Percentiles rank a stretch among this genome's conserved stretches.
phyloP scores from a whole-genome alignment of 495 filamentous ascomycete species.

The Neurospora tetraspora region DNA sequence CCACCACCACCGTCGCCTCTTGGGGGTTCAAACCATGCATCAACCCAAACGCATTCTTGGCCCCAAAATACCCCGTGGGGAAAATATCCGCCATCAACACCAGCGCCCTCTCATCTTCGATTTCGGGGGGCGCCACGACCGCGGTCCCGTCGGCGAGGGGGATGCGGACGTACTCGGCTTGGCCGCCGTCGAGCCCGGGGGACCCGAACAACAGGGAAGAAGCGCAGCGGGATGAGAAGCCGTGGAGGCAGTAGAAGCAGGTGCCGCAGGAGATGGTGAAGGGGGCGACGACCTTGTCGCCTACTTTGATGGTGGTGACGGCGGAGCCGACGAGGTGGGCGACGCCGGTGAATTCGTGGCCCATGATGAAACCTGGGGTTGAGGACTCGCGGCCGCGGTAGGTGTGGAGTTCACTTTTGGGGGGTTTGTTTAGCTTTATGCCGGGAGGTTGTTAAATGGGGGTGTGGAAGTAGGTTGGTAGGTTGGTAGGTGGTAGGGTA shows the following conservation, averaged over 20 bases:
- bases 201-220: constrained; percentile 68
- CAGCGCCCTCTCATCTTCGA: constrained; percentile 59
- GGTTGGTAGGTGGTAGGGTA: not conserved
- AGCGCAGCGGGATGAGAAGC: constrained; percentile 75
- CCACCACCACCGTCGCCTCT: constrained; percentile 56
- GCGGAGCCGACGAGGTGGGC: constrained; percentile 56
- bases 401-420: constrained; percentile 70
- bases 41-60: constrained; percentile 67
- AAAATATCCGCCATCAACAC: constrained; percentile 89
- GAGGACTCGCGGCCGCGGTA: constrained; percentile 72
- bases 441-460: not conserved
- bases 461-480: too few relatives aligned
- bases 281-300: constrained; percentile 71
- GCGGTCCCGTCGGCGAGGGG: constrained; percentile 78
- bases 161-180: constrained; percentile 84
- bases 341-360: constrained; percentile 75
- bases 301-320: constrained; percentile 60
- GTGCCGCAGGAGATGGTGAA: constrained; percentile 79
- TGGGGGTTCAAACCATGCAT: constrained; percentile 42
- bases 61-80: constrained; percentile 84
- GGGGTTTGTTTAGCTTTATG: too few relatives aligned
- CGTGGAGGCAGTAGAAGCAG: constrained; percentile 86
- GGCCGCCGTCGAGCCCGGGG: constrained; percentile 65
- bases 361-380: constrained; percentile 42
- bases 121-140: constrained; percentile 62